Percentiles rank a stretch among this genome's conserved stretches.
These are phyloP conservation scores for Zoysia matrella DNA, from an alignment of 202 grass and related monocot genomes.

Conservation along the genomic window DNA sequence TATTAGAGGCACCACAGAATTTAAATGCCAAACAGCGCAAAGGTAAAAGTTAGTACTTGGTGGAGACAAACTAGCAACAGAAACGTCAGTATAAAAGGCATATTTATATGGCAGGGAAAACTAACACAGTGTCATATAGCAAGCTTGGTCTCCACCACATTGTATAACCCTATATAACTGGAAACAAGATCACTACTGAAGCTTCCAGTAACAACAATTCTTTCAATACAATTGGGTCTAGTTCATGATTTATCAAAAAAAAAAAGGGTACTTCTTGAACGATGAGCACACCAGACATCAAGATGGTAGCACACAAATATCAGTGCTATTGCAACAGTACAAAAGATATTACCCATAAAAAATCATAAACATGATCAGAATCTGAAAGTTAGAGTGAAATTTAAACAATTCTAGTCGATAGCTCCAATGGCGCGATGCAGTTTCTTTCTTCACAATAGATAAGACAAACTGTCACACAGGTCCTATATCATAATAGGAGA, in stretches of 20 bases:
- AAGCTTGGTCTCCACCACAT: background rate
- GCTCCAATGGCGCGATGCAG: background rate
- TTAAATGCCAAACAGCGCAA: background rate
- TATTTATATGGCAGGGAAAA: no score
- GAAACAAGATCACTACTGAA: background rate
- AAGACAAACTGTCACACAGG: conserved; percentile 3
- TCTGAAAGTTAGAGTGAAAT: background rate
- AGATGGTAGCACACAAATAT: background rate
- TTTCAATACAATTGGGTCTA: background rate
- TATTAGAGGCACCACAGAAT: background rate
- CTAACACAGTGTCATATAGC: no score
- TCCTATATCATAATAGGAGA: conserved; percentile 17
- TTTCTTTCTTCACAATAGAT: background rate
- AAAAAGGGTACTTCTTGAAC: background rate
- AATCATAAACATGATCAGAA: background rate
- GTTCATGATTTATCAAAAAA: background rate
- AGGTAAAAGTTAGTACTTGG: background rate
- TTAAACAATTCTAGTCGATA: conserved; percentile 3
- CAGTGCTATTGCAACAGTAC: background rate
- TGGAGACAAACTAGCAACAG: background rate
- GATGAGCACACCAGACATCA: background rate
- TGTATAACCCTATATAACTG: background rate
- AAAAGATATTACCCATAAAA: background rate
- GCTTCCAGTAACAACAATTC: background rate
- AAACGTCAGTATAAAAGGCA: background rate